Base-by-base conservation (phyloP, 2,329 filamentous ascomycete genomes). In the Cordyceps farinosa region DNA sequence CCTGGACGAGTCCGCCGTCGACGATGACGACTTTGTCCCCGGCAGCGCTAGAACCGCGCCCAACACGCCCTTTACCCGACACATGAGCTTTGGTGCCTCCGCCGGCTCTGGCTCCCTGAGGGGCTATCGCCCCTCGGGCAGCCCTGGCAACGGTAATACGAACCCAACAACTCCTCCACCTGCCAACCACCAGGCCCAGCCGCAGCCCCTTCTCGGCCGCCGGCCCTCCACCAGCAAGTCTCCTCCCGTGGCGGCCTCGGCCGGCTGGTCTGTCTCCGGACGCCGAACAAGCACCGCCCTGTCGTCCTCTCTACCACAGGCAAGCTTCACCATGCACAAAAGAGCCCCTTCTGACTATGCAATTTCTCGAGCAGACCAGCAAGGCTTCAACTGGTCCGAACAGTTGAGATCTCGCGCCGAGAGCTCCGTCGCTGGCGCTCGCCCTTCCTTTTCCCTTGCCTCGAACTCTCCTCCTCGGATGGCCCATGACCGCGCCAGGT, bases 321-420 rank as follows among this genome's bases (percentile, higher is more conserved):
- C 83, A 86, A 86, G 84, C 84, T 82, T 77, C 76, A 78, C 78
- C 81, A 81, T 82, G 75, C 72, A 76, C 76, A 75, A 79, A 74
- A 78, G 73, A 87, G 79, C 81, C 76, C 76, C 80, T 84, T 87
- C 87, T 90, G 84, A 90, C 87, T 80, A 79, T 78, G 79, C 78
- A 67, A 72, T 75, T 79, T 77, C 78, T 75, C 84, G 83, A 78
- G 79, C 86, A 93, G 90, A 91, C 83, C 92, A 95, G 72, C 74
- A 76, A 84, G 91, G 91, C 76, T 97, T 96, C 84, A 96, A 96
- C 79, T 97, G 94, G 90, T 91, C 92, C 74, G 94, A 97, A 81
- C 93, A 96, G 81, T 87, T 97, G 82, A 91, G 92, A 77, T 90
- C 88, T 72, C 90, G 93, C 74, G 93, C 93, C 71, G 92, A 96